Evolutionary conservation across 108 stramenopile genomes (phyloP).

Genomic region (Nitzschia inconspicua): DNA sequence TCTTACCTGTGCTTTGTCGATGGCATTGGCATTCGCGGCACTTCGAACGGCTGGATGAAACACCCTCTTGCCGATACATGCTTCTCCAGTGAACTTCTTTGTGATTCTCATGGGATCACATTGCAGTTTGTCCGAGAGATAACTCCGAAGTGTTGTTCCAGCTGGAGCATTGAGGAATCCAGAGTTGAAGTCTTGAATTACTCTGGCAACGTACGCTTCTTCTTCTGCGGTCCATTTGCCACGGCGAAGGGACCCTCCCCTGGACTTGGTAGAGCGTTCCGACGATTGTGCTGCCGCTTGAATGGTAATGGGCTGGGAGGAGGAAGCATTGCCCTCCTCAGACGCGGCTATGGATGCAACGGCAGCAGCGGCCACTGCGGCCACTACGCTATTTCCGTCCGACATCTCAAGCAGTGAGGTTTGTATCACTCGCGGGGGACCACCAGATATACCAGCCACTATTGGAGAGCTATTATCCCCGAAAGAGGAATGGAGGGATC

Average conservation of each 20-base stretch:
- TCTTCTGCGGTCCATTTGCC: slow-evolving; percentile 96
- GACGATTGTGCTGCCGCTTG: background rate
- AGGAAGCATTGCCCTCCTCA: too few relatives aligned
- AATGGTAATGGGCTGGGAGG: too few relatives aligned
- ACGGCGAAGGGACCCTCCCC: slow-evolving; percentile 51
- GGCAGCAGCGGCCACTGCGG: background rate
- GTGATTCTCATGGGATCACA: slow-evolving; percentile 99
- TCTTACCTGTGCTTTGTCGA: slow-evolving; percentile 73
- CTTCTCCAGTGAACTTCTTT: slow-evolving; percentile 97
- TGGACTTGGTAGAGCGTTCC: background rate
- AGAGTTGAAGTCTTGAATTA: slow-evolving; percentile 92
- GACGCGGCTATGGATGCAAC: too few relatives aligned
- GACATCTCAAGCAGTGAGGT: too few relatives aligned
- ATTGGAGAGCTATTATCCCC: too few relatives aligned
- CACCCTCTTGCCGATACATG: slow-evolving; percentile 91
- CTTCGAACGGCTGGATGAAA: slow-evolving; percentile 75
- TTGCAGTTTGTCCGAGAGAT: slow-evolving; percentile 92
- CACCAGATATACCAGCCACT: too few relatives aligned
- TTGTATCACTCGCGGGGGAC: too few relatives aligned
- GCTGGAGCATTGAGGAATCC: slow-evolving; percentile 91
- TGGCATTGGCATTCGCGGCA: slow-evolving; percentile 47
- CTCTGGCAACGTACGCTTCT: slow-evolving; percentile 88
- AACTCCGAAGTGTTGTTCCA: slow-evolving; percentile 93
- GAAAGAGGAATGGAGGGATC: too few relatives aligned
- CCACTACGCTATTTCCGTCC: background rate